Conservation (phyloP, 2,329 filamentous ascomycete species). For the Didymella arachidicola region DNA sequence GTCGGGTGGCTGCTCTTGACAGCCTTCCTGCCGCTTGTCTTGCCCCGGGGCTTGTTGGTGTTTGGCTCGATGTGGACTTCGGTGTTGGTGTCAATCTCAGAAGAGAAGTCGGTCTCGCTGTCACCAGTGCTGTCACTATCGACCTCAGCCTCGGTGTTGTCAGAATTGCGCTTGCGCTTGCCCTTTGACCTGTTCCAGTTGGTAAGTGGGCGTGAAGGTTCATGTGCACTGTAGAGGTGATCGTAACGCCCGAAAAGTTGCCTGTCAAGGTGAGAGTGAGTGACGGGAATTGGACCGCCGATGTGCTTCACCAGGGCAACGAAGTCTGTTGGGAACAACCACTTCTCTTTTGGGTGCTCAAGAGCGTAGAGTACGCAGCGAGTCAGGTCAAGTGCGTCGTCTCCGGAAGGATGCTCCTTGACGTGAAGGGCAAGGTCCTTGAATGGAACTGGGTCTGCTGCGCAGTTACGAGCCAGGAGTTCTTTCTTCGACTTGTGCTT, state of each 20-base stretch:
- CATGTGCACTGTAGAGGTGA: conserved; percentile 3
- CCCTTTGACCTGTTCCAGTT: conserved; percentile 11
- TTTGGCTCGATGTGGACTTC: background rate
- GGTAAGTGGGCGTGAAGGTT: background rate
- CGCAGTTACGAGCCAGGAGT: conserved; percentile 13
- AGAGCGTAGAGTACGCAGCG: conserved; percentile 36
- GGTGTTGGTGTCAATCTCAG: background rate
- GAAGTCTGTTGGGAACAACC: conserved; percentile 39
- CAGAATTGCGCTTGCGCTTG: background rate
- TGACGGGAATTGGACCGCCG: conserved; percentile 25
- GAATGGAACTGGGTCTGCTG: conserved; percentile 27
- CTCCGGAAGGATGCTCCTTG: conserved; percentile 31
- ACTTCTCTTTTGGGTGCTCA: conserved; percentile 31
- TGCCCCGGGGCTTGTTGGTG: background rate
- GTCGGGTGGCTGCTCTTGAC: background rate
- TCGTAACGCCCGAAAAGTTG: conserved; percentile 30
- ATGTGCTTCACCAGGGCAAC: conserved; percentile 28
- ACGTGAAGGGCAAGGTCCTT: conserved; percentile 34
- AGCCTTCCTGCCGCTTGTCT: conserved; percentile 1
- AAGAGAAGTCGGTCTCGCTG: background rate
- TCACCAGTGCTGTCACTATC: background rate
- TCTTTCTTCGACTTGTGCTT: conserved; percentile 7
- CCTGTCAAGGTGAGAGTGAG: conserved; percentile 27
- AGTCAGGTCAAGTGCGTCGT: conserved; percentile 41
- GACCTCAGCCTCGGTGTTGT: background rate